These are phyloP conservation scores for Fagopyrum tataricum DNA, from an alignment of 148 eudicot genomes.

Conservation along the genomic window DNA sequence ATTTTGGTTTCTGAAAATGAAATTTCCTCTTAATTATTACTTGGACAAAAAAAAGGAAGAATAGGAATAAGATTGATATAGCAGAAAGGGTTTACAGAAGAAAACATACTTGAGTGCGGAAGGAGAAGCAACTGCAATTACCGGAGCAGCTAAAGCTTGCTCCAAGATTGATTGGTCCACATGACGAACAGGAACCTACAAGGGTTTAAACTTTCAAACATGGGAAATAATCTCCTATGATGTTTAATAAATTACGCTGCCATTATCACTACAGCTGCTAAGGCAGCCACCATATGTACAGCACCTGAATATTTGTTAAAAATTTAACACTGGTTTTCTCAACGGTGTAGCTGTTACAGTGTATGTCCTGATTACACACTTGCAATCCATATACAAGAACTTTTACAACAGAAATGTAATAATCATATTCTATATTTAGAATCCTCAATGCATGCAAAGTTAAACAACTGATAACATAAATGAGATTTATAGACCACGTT, in stretches of 20 bases:
- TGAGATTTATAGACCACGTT: background rate
- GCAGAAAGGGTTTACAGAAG: background rate
- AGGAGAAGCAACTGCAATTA: conserved; percentile 91
- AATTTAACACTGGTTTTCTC: background rate
- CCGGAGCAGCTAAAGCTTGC: conserved; percentile 73
- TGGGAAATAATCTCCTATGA: background rate
- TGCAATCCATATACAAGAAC: background rate
- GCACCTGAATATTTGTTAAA: background rate
- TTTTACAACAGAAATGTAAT: background rate
- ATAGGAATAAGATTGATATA: background rate
- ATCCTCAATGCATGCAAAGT: background rate
- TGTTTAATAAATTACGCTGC: background rate
- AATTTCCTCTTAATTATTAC: background rate
- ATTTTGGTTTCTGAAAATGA: background rate
- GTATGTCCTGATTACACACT: background rate
- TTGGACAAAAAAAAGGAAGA: background rate
- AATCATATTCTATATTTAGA: background rate
- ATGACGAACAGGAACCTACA: conserved; percentile 66
- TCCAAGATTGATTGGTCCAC: conserved; percentile 54
- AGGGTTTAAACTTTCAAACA: conserved; percentile 8
- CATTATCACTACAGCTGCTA: background rate
- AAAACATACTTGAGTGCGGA: conserved; percentile 71
- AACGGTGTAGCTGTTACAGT: background rate
- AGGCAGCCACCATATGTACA: background rate
- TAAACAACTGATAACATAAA: background rate